Evolutionary conservation across 495 filamentous ascomycete genomes (phyloP), one percentile per base, ranked within the genome.

Genomic region (Penicillium macrosclerotiorum): DNA sequence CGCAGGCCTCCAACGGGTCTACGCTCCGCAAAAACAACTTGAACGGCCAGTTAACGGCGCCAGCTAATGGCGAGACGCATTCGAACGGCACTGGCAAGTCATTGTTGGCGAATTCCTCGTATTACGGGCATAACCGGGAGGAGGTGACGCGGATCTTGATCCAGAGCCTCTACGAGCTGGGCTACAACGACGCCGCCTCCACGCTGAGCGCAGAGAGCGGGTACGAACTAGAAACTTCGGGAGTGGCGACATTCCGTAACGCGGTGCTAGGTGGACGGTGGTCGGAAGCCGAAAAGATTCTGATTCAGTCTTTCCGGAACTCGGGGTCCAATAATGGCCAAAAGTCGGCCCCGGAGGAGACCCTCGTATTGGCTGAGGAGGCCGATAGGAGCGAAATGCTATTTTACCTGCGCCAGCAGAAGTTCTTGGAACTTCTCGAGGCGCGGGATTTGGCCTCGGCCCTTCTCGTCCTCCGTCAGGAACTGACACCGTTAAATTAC

Each of bases 91-190:
- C 64, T 20, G 62, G 55, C 34, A 72, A 72, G 53, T 52, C 64
- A 13, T 57, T 58, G 17, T 57, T 58, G 17, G 47, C 62, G 8
- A 54, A 61, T 48, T 45, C 69, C 8, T 70, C 71, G 37, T 89
- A 83, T 58, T 85, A 80, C 51, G 90, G 89, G 16, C 92, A 99
- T 61, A 84, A 91, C 62, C 83, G 90, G 59, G 92, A 94, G 71
- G 91, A 99, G 68, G 84, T 97, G 8, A 93, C 93, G 5, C 77
- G 93, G 39, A 87, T 99, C 40, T 65, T 96, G 50, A 94, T 97
- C 54, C 93, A 99, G 65, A 86, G 89, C 25, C 68, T 99, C 37
- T 74, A 78, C 17, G 93, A 97, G 63, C 67, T 97, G 64, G 93
- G 92, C 2, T 96, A 97, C 63, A 71, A 81, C 43, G 72, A 67